A percentile compares a stretch with the other conserved stretches of the same genome.
Conservation (phyloP, 2,329 filamentous ascomycete genomes). For the Rachicladosporium sp. region DNA sequence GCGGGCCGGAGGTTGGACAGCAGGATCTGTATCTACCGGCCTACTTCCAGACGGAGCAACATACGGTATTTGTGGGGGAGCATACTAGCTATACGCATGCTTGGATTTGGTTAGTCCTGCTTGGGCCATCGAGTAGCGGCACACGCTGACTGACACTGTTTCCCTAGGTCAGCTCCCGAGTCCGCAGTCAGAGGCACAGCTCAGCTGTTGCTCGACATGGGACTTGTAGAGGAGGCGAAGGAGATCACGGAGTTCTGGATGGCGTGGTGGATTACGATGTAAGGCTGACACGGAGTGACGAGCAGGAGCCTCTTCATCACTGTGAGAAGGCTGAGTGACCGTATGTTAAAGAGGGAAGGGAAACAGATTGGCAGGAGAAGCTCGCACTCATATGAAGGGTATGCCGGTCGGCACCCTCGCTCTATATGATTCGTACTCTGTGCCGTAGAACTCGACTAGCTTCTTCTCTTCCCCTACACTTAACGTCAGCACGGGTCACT, state of each 20-base stretch:
- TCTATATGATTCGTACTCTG: conserved; percentile 66
- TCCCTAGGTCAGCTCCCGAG: conserved; percentile 40
- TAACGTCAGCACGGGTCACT: conserved; percentile 4
- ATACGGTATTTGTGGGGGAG: conserved; percentile 52
- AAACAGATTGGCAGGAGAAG: too few species aligned
- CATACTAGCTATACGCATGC: conserved; percentile 61
- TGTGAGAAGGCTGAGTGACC: too few species aligned
- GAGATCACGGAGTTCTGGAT: conserved; percentile 52
- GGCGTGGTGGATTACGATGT: conserved; percentile 51
- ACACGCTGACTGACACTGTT: too few species aligned
- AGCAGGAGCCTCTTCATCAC: too few species aligned
- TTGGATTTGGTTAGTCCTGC: conserved; percentile 40
- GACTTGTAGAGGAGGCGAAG: conserved; percentile 59
- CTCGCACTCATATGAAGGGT: conserved; percentile 49
- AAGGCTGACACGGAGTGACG: background rate
- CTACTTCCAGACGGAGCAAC: conserved; percentile 58
- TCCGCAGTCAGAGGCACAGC: conserved; percentile 53
- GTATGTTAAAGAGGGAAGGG: too few species aligned
- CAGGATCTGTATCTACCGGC: conserved; percentile 59
- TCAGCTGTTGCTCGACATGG: conserved; percentile 51
- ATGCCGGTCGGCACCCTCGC: conserved; percentile 63
- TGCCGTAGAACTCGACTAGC: conserved; percentile 69
- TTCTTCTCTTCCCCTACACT: conserved; percentile 60
- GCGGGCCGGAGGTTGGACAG: conserved; percentile 44
- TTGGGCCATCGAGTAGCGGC: too few species aligned